A percentile compares a stretch with the other conserved stretches of the same genome.
These are phyloP conservation scores for Leccinellum albellum DNA, from an alignment of 768 basidiomycete genomes.

Conservation along the genomic window DNA sequence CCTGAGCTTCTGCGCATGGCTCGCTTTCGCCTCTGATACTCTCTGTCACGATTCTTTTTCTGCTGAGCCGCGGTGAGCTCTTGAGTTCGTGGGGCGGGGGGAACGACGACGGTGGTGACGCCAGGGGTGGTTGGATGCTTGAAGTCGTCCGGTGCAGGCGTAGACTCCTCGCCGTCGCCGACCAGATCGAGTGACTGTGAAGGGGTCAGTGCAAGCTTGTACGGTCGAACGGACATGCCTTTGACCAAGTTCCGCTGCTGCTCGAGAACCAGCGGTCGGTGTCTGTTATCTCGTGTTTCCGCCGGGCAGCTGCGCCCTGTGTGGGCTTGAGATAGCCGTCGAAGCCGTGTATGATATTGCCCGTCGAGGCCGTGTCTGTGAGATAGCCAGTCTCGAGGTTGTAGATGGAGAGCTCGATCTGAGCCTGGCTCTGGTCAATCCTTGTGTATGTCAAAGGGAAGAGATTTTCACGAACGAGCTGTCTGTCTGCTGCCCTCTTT, in stretches of 20 bases:
- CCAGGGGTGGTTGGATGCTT: constrained; percentile 66
- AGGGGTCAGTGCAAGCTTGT: constrained; percentile 1
- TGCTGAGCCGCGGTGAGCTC: constrained; percentile 69
- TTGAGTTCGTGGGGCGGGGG: constrained; percentile 64
- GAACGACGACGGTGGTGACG: constrained; percentile 72
- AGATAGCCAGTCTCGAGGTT: constrained; percentile 73
- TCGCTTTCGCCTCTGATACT: constrained; percentile 77
- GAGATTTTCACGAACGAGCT: constrained; percentile 50
- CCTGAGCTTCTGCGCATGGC: constrained; percentile 61
- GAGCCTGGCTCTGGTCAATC: constrained; percentile 45
- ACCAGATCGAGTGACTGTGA: constrained; percentile 69
- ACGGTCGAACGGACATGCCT: constrained; percentile 40
- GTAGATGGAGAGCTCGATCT: constrained; percentile 76
- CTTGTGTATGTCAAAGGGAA: neutral
- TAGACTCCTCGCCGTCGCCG: constrained; percentile 63
- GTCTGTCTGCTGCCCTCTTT: constrained; percentile 73
- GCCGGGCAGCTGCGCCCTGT: constrained; percentile 45
- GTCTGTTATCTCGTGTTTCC: constrained; percentile 74
- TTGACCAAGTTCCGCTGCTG: constrained; percentile 73
- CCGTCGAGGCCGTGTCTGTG: constrained; percentile 76
- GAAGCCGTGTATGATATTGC: constrained; percentile 86
- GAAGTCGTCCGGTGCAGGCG: constrained; percentile 63
- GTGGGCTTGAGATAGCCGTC: constrained; percentile 82
- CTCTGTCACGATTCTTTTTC: constrained; percentile 75
- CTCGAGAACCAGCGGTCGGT: constrained; percentile 78